A percentile compares a stretch with the other conserved stretches of the same genome.
Evolutionary conservation across 257 asterid genomes (phyloP).

Genomic region (Solanum rostratum): DNA sequence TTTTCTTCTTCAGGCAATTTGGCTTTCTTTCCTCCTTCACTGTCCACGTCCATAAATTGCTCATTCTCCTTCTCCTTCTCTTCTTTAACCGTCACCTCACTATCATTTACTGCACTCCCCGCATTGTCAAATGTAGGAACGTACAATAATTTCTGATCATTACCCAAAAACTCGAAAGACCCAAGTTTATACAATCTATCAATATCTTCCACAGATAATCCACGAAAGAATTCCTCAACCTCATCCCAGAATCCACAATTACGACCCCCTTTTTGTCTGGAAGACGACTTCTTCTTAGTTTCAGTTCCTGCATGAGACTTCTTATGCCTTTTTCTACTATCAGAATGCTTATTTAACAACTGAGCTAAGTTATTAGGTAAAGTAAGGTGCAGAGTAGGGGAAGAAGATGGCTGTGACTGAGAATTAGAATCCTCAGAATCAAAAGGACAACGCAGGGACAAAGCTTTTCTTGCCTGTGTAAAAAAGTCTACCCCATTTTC

Average conservation of each 20-base stretch:
- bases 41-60: constrained; percentile 41
- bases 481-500: constrained; percentile 37
- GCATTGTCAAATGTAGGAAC: constrained; percentile 32
- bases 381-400: constrained; percentile 21
- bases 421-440: constrained; percentile 39
- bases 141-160: constrained; percentile 32
- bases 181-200: constrained; percentile 43
- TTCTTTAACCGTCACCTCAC: constrained; percentile 12
- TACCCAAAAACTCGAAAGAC: constrained; percentile 11
- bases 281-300: constrained; percentile 33
- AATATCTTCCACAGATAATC: constrained; percentile 45
- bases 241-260: constrained; percentile 58
- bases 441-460: constrained; percentile 63
- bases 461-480: constrained; percentile 69
- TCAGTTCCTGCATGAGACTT: constrained; percentile 53
- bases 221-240: constrained; percentile 76
- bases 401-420: not conserved
- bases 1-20: constrained; percentile 6
- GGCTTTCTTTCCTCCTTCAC: constrained; percentile 8
- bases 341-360: constrained; percentile 50
- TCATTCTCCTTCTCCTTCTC: constrained; percentile 34
- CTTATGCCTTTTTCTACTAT: constrained; percentile 67
- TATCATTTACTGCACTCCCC: not conserved
- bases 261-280: constrained; percentile 29
- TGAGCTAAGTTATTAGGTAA: constrained; percentile 61